phyloP scores from a whole-genome alignment of 1,139 yeast genomes.

The Pichia sp. region DNA sequence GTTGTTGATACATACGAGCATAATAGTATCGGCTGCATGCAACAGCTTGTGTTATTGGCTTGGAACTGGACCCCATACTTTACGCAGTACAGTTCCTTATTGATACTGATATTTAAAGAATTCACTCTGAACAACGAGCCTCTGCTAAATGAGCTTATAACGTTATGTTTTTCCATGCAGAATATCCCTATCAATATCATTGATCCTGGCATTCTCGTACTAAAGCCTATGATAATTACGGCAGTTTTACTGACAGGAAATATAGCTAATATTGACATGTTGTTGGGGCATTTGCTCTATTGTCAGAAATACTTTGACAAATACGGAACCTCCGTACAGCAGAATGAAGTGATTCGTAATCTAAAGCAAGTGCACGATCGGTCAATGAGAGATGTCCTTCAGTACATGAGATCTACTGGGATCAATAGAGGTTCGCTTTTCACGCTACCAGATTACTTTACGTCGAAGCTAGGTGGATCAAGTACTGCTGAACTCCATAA shows the following conservation, averaged over 20 bases:
- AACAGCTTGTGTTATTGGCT: neutral
- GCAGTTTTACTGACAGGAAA: conserved; percentile 32
- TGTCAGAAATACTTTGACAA: conserved; percentile 31
- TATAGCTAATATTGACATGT: conserved; percentile 39
- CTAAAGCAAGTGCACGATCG: conserved; percentile 39
- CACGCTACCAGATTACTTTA: no score
- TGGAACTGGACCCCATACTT: neutral
- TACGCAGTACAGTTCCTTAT: conserved; percentile 1
- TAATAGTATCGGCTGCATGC: neutral
- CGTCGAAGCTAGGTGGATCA: no score
- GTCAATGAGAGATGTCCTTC: no score
- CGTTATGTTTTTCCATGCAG: neutral
- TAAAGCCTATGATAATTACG: conserved; percentile 36
- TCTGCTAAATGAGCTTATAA: conserved; percentile 2
- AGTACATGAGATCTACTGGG: no score
- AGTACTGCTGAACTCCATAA: no score
- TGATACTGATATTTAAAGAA: neutral
- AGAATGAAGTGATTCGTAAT: conserved; percentile 18
- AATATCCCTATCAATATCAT: conserved; percentile 18
- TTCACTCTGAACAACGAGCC: neutral
- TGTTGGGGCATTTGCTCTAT: conserved; percentile 43
- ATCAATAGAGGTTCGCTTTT: no score
- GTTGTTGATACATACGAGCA: neutral
- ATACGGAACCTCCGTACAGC: conserved; percentile 19
- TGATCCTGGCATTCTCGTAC: conserved; percentile 26